Evolutionary conservation across 2,329 filamentous ascomycete species (phyloP).

Genomic region (Emmonsiellopsis sp.): DNA sequence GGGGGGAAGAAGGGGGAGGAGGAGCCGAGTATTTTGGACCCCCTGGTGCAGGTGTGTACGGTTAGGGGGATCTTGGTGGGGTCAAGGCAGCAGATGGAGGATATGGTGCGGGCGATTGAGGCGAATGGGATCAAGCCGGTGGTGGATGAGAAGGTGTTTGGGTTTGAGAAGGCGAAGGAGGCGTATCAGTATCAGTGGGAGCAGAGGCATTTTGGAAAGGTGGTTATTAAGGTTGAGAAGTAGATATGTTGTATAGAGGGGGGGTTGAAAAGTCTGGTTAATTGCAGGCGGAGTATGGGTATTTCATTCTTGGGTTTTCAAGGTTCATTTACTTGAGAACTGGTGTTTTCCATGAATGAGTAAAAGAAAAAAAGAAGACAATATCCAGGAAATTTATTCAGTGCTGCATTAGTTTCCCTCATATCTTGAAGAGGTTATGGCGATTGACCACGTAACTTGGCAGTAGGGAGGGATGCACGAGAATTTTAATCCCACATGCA

Average conservation of each 20-base stretch:
- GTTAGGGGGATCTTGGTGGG: slow-evolving; percentile 52
- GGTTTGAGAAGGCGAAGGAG: slow-evolving; percentile 42
- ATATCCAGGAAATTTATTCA: too few species aligned
- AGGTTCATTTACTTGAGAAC: too few species aligned
- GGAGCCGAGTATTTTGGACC: slow-evolving; percentile 45
- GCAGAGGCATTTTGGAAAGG: slow-evolving; percentile 49
- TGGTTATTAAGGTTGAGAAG: slow-evolving; percentile 34
- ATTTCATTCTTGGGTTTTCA: too few species aligned
- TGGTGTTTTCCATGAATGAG: too few species aligned
- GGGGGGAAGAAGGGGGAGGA: slow-evolving; percentile 26
- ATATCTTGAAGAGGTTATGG: too few species aligned
- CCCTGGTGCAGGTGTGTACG: slow-evolving; percentile 43
- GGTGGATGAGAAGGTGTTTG: slow-evolving; percentile 50
- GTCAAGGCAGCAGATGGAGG: slow-evolving; percentile 46
- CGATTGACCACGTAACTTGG: too few species aligned
- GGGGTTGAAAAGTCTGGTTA: neutral
- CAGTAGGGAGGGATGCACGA: too few species aligned
- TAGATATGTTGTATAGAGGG: neutral
- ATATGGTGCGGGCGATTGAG: slow-evolving; percentile 52
- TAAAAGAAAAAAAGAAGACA: too few species aligned
- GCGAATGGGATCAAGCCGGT: slow-evolving; percentile 51
- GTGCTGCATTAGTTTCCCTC: too few species aligned
- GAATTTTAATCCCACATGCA: too few species aligned
- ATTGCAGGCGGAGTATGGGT: neutral
- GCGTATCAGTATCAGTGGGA: slow-evolving; percentile 46